phyloP scores from a whole-genome alignment of 495 filamentous ascomycete genomes.

The Penicillium tannophilum region DNA sequence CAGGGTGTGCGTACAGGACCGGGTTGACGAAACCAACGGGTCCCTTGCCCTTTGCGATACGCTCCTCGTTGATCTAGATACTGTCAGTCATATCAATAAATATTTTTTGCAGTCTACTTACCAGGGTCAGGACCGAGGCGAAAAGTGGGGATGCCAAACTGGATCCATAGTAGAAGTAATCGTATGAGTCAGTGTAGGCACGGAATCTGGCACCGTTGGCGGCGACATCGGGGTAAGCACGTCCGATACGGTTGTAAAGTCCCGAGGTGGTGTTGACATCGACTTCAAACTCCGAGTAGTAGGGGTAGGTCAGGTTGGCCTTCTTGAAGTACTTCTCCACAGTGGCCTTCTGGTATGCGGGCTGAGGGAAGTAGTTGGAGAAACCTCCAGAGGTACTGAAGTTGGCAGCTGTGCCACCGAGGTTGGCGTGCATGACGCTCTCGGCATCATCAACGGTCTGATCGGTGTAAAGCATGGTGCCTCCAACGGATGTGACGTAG shows the following conservation, averaged over 20 bases:
- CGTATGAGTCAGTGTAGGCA: conserved; percentile 41
- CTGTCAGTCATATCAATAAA: background rate
- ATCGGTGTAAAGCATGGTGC: conserved; percentile 45
- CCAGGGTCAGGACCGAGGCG: conserved; percentile 54
- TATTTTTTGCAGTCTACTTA: background rate
- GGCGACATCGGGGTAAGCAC: conserved; percentile 66
- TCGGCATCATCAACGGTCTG: conserved; percentile 45
- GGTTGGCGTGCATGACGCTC: conserved; percentile 38
- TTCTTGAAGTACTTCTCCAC: conserved; percentile 54
- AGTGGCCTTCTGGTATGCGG: conserved; percentile 57
- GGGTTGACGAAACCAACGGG: conserved; percentile 57
- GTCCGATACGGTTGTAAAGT: conserved; percentile 59
- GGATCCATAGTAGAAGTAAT: conserved; percentile 52
- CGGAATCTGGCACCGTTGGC: conserved; percentile 61
- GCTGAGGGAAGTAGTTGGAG: conserved; percentile 65
- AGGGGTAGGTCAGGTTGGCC: conserved; percentile 48
- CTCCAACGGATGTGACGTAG: conserved; percentile 54
- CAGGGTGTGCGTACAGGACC: conserved; percentile 48
- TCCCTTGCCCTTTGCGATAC: conserved; percentile 46
- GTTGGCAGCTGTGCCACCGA: conserved; percentile 38
- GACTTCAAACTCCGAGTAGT: conserved; percentile 36
- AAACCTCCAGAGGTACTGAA: conserved; percentile 66
- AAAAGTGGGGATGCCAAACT: conserved; percentile 58
- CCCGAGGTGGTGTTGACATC: conserved; percentile 45
- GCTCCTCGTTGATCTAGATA: conserved; percentile 48